Evolutionary conservation across 345 rosid species (phyloP).

Genomic region (Brassica nigra): DNA sequence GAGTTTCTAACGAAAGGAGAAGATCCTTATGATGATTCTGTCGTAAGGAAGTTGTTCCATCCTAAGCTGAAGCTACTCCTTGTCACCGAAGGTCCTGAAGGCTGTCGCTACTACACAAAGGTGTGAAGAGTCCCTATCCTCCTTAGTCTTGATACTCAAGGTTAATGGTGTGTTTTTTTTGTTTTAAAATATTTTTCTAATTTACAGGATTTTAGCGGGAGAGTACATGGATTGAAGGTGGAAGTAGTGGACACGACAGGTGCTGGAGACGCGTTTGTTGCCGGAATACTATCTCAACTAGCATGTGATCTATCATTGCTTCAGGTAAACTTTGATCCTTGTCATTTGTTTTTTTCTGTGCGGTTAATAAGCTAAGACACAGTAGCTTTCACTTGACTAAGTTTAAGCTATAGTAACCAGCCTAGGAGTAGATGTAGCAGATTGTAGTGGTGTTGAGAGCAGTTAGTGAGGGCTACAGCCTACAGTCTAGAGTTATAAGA

Average conservation of each 20-base stretch:
- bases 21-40: conserved; percentile 89
- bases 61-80: conserved; percentile 81
- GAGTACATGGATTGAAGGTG: conserved; percentile 76
- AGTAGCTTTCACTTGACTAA: neutral
- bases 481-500: neutral
- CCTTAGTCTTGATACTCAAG: neutral
- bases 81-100: conserved; percentile 82
- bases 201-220: conserved; percentile 76
- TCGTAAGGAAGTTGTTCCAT: conserved; percentile 73
- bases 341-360: neutral
- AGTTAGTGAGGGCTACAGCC: neutral
- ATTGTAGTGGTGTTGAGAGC: neutral
- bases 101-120: conserved; percentile 94
- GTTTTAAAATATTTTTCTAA: neutral
- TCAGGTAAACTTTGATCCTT: conserved; percentile 53
- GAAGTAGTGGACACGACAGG: conserved; percentile 92
- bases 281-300: conserved; percentile 68
- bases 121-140: conserved; percentile 40
- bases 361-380: neutral
- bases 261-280: conserved; percentile 98
- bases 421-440: neutral
- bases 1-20: conserved; percentile 81
- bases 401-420: neutral
- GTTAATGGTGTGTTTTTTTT: neutral
- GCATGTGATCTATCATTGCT: conserved; percentile 73